phyloP scores from a whole-genome alignment of 805 yeast species.

The Saccharomycopsis microspora region DNA sequence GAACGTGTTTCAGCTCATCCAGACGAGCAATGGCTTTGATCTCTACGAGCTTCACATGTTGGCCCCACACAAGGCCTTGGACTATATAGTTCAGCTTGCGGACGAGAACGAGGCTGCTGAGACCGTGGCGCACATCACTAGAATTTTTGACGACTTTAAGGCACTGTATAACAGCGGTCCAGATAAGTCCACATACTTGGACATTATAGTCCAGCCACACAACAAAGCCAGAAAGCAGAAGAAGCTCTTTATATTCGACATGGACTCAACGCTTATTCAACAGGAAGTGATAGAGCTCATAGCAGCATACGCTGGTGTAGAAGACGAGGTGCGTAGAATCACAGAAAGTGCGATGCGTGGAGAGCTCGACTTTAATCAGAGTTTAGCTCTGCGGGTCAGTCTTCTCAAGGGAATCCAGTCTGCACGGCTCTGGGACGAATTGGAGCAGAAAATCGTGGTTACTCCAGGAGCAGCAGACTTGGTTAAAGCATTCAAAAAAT shows the following conservation, averaged over 20 bases:
- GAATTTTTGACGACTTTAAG: neutral
- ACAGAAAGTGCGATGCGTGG: conserved; percentile 97
- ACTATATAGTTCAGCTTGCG: conserved; percentile 11
- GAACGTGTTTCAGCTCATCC: conserved; percentile 1
- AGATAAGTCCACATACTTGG: conserved; percentile 20
- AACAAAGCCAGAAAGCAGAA: conserved; percentile 24
- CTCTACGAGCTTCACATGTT: conserved; percentile 8
- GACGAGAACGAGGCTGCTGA: neutral
- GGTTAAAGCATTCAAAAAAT: conserved; percentile 43
- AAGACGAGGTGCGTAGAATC: conserved; percentile 73
- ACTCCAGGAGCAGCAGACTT: conserved; percentile 84
- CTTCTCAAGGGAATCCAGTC: conserved; percentile 78
- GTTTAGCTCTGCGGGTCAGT: conserved; percentile 61
- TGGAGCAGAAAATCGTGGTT: conserved; percentile 54
- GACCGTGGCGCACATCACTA: neutral
- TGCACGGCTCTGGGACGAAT: conserved; percentile 61
- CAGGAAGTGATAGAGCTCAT: conserved; percentile 96
- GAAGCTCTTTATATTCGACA: conserved; percentile 78
- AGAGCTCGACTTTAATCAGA: conserved; percentile 80
- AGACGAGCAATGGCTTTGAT: conserved; percentile 1
- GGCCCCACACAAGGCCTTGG: conserved; percentile 15
- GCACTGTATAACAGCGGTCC: conserved; percentile 1
- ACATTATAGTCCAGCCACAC: conserved; percentile 31
- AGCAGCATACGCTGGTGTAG: conserved; percentile 89
- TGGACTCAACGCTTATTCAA: conserved; percentile 93